A percentile compares a stretch with the other conserved stretches of the same genome.
Conservation (phyloP, 306 rosid species). For the Astragalus membranaceus region DNA sequence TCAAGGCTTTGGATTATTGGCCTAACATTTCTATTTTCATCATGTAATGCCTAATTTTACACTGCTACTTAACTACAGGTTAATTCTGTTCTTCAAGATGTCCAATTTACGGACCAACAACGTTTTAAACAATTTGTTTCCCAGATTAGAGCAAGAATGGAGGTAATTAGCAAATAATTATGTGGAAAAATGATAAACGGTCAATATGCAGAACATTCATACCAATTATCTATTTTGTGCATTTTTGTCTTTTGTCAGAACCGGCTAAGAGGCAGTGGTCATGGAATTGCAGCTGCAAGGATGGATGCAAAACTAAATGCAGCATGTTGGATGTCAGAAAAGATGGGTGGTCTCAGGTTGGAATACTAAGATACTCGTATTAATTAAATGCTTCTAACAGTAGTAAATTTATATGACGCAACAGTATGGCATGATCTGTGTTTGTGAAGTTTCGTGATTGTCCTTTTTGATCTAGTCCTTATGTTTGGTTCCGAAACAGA, state of each 20-base stretch:
- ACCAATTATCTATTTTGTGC: constrained; percentile 1
- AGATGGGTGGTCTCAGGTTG: constrained; percentile 97
- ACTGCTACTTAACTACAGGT: constrained; percentile 44
- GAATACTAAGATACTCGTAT: not conserved
- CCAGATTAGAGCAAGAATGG: constrained; percentile 97
- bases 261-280: constrained; percentile 95
- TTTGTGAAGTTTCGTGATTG: constrained; percentile 4
- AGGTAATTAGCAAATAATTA: constrained; percentile 44
- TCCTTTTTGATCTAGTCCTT: not conserved
- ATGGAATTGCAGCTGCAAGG: constrained; percentile 95
- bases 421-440: not conserved
- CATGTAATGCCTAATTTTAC: constrained; percentile 23
- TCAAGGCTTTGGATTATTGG: not conserved
- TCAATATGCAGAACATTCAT: constrained; percentile 6
- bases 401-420: not conserved
- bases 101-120: constrained; percentile 90
- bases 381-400: constrained; percentile 11
- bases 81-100: constrained; percentile 81
- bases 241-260: constrained; percentile 47
- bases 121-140: constrained; percentile 94
- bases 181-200: not conserved
- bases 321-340: constrained; percentile 94
- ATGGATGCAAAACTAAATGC: constrained; percentile 92
- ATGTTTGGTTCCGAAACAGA: not conserved
- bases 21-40: not conserved